Conservation (phyloP, 2,329 filamentous ascomycete genomes). For the Didymella exigua region DNA sequence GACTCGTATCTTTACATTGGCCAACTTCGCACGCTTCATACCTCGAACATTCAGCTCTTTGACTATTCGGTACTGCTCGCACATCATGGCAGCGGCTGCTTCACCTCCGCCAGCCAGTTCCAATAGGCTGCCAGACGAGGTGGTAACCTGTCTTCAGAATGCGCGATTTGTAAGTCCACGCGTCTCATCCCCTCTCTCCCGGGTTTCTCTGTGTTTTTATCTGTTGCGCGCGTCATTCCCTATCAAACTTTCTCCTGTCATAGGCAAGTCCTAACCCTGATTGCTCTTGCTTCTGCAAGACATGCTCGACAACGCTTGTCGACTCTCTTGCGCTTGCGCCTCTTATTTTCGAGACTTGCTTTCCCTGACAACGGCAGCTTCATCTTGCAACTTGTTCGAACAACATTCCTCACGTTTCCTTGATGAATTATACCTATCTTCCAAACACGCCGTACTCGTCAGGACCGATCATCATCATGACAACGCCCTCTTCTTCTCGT, state of each 20-base stretch:
- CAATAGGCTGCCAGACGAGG: constrained; percentile 76
- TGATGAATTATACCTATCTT: constrained; percentile 99
- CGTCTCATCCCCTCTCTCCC: not conserved
- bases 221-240: not conserved
- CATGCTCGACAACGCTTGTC: not conserved
- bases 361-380: constrained; percentile 63
- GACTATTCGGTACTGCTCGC: not conserved
- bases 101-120: constrained; percentile 48
- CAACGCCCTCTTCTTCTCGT: constrained; percentile 77
- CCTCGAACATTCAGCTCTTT: not conserved
- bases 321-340: not conserved
- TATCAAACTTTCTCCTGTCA: not conserved
- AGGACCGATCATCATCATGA: constrained; percentile 79
- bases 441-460: constrained; percentile 71
- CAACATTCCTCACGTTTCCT: constrained; percentile 85
- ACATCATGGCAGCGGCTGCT: not conserved
- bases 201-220: not conserved
- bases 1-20: not conserved
- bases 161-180: constrained; percentile 80
- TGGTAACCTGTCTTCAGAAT: constrained; percentile 89
- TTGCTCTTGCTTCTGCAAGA: not conserved
- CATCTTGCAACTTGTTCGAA: constrained; percentile 90
- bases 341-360: not conserved
- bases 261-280: not conserved
- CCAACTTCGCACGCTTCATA: not conserved